Evolutionary conservation across 1,284 basidiomycete genomes (phyloP), one percentile per base, ranked within the genome.

Genomic region (Apiotrichum sp.): DNA sequence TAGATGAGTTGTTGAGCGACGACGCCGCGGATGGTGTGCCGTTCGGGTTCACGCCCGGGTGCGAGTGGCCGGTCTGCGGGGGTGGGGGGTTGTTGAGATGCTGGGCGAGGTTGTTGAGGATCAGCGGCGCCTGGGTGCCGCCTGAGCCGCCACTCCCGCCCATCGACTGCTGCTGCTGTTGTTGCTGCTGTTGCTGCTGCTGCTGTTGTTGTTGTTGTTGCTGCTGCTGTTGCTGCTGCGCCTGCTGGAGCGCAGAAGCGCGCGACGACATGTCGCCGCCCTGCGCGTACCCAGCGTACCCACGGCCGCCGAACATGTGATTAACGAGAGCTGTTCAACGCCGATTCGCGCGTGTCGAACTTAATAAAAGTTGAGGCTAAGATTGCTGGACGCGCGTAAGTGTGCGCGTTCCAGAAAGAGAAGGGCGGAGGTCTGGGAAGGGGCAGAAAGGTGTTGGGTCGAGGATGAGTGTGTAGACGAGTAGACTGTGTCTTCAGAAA

Each of bases 241-340:
- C 49, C 4, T 46, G 38, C 47, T 59, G 57, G 36, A 59, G 53
- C 14, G 57, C 16, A 5, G 57, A 59, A 33, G 53, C 51, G 47
- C 57, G 57, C 8, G 52, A 41, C 13, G 59, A 29, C 53, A 61
- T 50, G 51, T 61, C 59, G 39, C 47, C 47, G 47, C 59, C 59
- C 50, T 50, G 53, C 43, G 33, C 50, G 52, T 48, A 56, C n/a
- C 52, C 46, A 16, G 50, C 56, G 53, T 56, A 61, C 40, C 47
- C 56, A 53, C 59, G 56, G 47, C 49, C 41, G 45, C 56, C 56
- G 53, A 57, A 57, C 59, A 61, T 61, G 16, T 22, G 22, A 79
- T 88, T 61, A 64, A 93, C 95, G 96, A 70, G 98, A 99, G 9
- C 93, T 95, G 70, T 98, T 93, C 96, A 97, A 78, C 1, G 93